A percentile compares a stretch with the other conserved stretches of the same genome.
phyloP scores from a whole-genome alignment of 2,329 filamentous ascomycete genomes.

The Cryoendolithus antarcticus region DNA sequence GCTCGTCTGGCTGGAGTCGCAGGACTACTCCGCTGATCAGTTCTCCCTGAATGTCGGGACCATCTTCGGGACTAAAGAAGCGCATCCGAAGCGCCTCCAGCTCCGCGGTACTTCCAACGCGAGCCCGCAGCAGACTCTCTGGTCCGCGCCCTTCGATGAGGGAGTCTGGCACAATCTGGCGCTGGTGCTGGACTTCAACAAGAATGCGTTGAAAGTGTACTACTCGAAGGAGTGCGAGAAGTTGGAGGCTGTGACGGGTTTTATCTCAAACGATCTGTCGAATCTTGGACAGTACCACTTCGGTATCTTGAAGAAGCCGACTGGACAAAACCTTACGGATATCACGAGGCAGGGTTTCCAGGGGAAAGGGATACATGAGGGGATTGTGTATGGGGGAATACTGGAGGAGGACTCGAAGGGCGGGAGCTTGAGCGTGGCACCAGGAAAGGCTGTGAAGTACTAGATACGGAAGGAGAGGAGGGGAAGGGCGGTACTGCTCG shows the following conservation, averaged over 20 bases:
- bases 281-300: conserved; percentile 52
- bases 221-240: conserved; percentile 39
- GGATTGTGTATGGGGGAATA: conserved; percentile 40
- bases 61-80: conserved; percentile 27
- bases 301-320: conserved; percentile 50
- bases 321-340: conserved; percentile 27
- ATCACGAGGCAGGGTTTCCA: conserved; percentile 39
- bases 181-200: conserved; percentile 43
- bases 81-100: conserved; percentile 8
- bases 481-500: no score
- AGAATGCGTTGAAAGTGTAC: conserved; percentile 44
- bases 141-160: conserved; percentile 38
- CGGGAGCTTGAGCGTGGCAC: conserved; percentile 6
- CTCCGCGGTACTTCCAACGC: conserved; percentile 22
- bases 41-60: conserved; percentile 24
- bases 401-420: conserved; percentile 34
- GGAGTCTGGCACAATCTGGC: conserved; percentile 51
- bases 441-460: background rate
- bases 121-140: conserved; percentile 29
- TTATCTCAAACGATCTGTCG: conserved; percentile 38
- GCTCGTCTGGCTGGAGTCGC: conserved; percentile 39
- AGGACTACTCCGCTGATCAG: conserved; percentile 39
- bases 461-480: no score
- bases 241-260: conserved; percentile 36
- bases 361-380: conserved; percentile 38